Conservation (phyloP, 164 flowering plant genomes). For the Vitis vinifera region ASM3070453v1 NC_081822.1:1331501-1332000, state of each 20-base stretch:
- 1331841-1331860: neutral
- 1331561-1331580: constrained; percentile 12
- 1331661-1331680: constrained; percentile 12
- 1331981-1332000: neutral
- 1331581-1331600: constrained; percentile 20
- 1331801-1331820: neutral
- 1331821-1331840: no score
- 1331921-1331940: constrained; percentile 22
- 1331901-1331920: neutral
- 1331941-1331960: constrained; percentile 14
- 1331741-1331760: neutral
- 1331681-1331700: constrained; percentile 3
- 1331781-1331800: neutral
- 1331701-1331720: constrained; percentile 4
- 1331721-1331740: neutral
- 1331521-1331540: constrained; percentile 9
- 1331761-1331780: neutral
- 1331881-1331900: constrained; percentile 6
- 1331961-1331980: constrained; percentile 15
- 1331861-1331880: constrained; percentile 13
- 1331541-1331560: constrained; percentile 21
- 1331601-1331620: constrained; percentile 11
- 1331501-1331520: constrained; percentile 14
- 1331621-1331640: constrained; percentile 23
- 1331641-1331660: neutral